Conservation (phyloP, 2,329 filamentous ascomycete species). For the Aspergillus oerlinghausenensis region DNA sequence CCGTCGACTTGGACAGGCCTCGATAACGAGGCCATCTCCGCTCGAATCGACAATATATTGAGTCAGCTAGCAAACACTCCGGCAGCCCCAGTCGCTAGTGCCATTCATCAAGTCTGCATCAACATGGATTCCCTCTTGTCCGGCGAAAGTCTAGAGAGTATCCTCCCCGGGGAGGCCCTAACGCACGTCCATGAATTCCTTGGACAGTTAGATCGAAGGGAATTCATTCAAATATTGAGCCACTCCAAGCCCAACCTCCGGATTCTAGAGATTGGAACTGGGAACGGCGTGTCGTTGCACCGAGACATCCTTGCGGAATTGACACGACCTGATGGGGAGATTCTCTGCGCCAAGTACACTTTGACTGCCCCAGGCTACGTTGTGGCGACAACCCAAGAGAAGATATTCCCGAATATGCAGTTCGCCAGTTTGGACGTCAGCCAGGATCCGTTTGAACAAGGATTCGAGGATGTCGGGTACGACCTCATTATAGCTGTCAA, state of each 20-base stretch:
- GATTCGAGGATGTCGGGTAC: constrained; percentile 23
- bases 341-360: constrained; percentile 21
- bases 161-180: constrained; percentile 15
- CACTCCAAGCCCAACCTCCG: constrained; percentile 21
- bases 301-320: not conserved
- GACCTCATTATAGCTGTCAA: constrained; percentile 34
- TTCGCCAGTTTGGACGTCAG: constrained; percentile 29
- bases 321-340: not conserved
- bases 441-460: constrained; percentile 25
- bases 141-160: not conserved
- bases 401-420: constrained; percentile 18
- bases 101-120: not conserved
- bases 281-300: constrained; percentile 7
- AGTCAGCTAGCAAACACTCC: not conserved
- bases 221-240: constrained; percentile 13
- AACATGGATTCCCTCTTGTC: not conserved
- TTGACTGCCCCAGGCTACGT: constrained; percentile 29
- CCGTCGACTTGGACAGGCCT: not conserved
- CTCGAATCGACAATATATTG: not conserved
- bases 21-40: not conserved
- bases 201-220: constrained; percentile 1
- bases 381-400: constrained; percentile 14
- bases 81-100: not conserved
- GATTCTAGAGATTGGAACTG: constrained; percentile 26
- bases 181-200: constrained; percentile 7